Evolutionary conservation across 1,284 basidiomycete species (phyloP).

Genomic region (Cystobasidium pallidum): DNA sequence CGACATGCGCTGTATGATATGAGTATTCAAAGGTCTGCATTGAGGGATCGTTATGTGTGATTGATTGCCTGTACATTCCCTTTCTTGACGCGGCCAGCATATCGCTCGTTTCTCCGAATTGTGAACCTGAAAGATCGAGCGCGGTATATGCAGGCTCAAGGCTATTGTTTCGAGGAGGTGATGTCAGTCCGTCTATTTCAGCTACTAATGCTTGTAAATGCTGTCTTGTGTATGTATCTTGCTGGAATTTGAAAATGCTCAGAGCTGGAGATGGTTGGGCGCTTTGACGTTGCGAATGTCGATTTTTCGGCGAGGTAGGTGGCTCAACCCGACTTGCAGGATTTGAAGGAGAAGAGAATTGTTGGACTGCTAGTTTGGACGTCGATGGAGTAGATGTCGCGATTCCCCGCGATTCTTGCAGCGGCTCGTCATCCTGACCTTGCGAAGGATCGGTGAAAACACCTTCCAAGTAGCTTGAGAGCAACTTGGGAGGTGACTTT

Average conservation of each 20-base stretch:
- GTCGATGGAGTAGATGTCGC: constrained; percentile 21
- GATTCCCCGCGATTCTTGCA: constrained; percentile 2
- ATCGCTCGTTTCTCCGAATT: neutral
- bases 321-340: neutral
- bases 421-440: neutral
- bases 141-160: neutral
- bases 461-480: constrained; percentile 16
- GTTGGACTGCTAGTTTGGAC: neutral
- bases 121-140: constrained; percentile 25
- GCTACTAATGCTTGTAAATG: constrained; percentile 89
- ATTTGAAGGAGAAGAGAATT: neutral
- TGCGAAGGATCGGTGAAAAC: neutral
- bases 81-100: constrained; percentile 7
- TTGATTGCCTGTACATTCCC: constrained; percentile 18
- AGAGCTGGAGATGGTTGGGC: constrained; percentile 25
- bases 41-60: constrained; percentile 1
- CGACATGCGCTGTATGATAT: constrained; percentile 27
- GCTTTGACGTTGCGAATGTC: neutral
- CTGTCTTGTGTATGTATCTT: constrained; percentile 89
- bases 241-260: constrained; percentile 64
- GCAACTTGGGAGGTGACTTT: neutral
- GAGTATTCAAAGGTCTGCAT: constrained; percentile 29
- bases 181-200: constrained; percentile 57
- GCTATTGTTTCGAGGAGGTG: constrained; percentile 18
- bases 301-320: neutral